These are phyloP conservation scores for Cicer judaicum DNA, from an alignment of 306 rosid species.

Conservation along the genomic window DNA sequence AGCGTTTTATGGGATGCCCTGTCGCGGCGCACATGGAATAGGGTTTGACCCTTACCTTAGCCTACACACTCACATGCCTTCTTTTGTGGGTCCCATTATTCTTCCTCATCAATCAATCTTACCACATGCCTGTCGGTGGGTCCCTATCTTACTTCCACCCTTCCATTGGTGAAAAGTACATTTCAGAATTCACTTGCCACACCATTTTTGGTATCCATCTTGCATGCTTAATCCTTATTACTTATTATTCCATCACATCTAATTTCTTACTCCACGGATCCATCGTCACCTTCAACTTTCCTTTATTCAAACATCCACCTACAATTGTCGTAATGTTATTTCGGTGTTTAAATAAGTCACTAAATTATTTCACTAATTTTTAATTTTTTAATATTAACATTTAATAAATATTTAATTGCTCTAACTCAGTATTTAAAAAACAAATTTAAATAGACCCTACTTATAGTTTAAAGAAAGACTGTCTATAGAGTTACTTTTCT, in stretches of 20 bases:
- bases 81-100: slow-evolving; percentile 51
- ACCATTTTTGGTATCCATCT: slow-evolving; percentile 25
- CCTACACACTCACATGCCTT: slow-evolving; percentile 71
- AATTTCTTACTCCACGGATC: background rate
- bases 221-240: background rate
- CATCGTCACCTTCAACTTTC: background rate
- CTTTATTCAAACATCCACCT: background rate
- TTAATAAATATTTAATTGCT: too few relatives aligned
- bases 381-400: too few relatives aligned
- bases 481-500: too few relatives aligned
- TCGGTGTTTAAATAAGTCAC: too few relatives aligned
- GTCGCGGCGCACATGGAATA: slow-evolving; percentile 88
- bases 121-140: slow-evolving; percentile 61
- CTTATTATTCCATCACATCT: background rate
- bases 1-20: slow-evolving; percentile 58
- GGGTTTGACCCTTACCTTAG: slow-evolving; percentile 64
- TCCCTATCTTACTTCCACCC: slow-evolving; percentile 51
- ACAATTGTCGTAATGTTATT: too few relatives aligned
- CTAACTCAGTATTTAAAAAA: too few relatives aligned
- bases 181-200: background rate
- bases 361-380: too few relatives aligned
- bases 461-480: too few relatives aligned
- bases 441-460: too few relatives aligned
- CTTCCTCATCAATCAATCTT: slow-evolving; percentile 28
- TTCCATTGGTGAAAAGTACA: background rate